phyloP scores from a whole-genome alignment of 2,329 filamentous ascomycete genomes.

The Uncinocarpus reesii region DNA sequence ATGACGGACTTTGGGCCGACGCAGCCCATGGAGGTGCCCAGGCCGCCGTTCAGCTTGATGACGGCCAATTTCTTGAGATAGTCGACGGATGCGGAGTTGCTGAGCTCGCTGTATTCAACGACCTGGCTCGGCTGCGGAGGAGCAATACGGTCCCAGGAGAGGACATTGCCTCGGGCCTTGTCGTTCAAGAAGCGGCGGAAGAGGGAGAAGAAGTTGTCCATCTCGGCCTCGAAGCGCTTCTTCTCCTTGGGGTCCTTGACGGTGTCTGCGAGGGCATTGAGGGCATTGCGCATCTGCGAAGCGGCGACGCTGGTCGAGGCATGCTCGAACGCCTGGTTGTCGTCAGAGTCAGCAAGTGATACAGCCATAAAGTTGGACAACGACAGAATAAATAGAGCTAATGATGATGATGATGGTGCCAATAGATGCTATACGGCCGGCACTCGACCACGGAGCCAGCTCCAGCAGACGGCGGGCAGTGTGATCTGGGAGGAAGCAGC shows the following conservation, averaged over 20 bases:
- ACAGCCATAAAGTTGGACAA: neutral
- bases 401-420: too few species aligned
- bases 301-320: slow-evolving; percentile 96
- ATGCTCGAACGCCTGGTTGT: slow-evolving; percentile 84
- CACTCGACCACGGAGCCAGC: too few species aligned
- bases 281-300: slow-evolving; percentile 95
- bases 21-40: slow-evolving; percentile 98
- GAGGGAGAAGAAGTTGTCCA: slow-evolving; percentile 99
- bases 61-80: slow-evolving; percentile 97
- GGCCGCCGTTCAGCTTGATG: slow-evolving; percentile 97
- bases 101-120: slow-evolving; percentile 82
- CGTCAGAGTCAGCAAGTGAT: neutral
- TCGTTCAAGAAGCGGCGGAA: slow-evolving; percentile 98
- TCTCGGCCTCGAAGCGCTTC: slow-evolving; percentile 92
- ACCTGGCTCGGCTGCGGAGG: slow-evolving; percentile 90
- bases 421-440: too few species aligned
- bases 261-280: slow-evolving; percentile 84
- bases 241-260: slow-evolving; percentile 66
- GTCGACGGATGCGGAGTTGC: slow-evolving; percentile 79
- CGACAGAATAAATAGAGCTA: neutral
- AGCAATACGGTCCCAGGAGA: slow-evolving; percentile 95
- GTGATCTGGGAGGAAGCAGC: too few species aligned
- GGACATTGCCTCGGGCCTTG: slow-evolving; percentile 92
- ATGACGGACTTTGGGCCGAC: slow-evolving; percentile 99
- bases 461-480: too few species aligned